Conservation (phyloP, 352 stramenopile genomes). For the Phytophthora palmivora region DNA sequence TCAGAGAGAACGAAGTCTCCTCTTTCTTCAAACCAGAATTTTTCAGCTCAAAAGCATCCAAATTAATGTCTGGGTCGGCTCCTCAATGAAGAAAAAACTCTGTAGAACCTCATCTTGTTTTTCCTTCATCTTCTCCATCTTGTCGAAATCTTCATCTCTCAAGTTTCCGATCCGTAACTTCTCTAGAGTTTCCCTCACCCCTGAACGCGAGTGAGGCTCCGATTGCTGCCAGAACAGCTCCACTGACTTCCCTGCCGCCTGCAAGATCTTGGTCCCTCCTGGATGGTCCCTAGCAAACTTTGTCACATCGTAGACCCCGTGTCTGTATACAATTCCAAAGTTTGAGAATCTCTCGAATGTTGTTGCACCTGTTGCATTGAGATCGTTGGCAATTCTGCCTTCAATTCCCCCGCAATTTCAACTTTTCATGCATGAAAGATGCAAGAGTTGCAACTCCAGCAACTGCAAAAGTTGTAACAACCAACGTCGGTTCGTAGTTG, state of each 20-base stretch:
- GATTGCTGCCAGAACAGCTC: conserved; percentile 35
- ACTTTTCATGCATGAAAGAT: background rate
- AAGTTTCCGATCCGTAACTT: conserved; percentile 30
- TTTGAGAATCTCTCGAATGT: no score
- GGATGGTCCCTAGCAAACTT: conserved; percentile 24
- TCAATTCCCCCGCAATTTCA: conserved; percentile 7
- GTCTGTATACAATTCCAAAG: conserved; percentile 30
- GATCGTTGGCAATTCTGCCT: conserved; percentile 20
- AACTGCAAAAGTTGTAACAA: background rate
- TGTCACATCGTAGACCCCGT: conserved; percentile 37
- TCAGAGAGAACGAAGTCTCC: conserved; percentile 67
- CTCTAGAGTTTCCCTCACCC: conserved; percentile 15
- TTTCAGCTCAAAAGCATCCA: conserved; percentile 18
- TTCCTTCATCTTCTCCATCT: conserved; percentile 20
- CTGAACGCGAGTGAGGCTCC: conserved; percentile 18
- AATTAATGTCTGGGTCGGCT: conserved; percentile 3
- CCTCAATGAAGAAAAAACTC: conserved; percentile 24
- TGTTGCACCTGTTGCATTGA: conserved; percentile 31
- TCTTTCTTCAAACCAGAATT: background rate
- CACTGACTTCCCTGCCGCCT: conserved; percentile 28
- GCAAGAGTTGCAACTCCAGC: conserved; percentile 5
- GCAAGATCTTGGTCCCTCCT: conserved; percentile 23
- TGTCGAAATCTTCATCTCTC: conserved; percentile 20
- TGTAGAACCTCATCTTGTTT: background rate
- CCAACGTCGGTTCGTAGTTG: background rate